Evolutionary conservation across 139 green algal species (phyloP).

Genomic region (Micractinium sp.): DNA sequence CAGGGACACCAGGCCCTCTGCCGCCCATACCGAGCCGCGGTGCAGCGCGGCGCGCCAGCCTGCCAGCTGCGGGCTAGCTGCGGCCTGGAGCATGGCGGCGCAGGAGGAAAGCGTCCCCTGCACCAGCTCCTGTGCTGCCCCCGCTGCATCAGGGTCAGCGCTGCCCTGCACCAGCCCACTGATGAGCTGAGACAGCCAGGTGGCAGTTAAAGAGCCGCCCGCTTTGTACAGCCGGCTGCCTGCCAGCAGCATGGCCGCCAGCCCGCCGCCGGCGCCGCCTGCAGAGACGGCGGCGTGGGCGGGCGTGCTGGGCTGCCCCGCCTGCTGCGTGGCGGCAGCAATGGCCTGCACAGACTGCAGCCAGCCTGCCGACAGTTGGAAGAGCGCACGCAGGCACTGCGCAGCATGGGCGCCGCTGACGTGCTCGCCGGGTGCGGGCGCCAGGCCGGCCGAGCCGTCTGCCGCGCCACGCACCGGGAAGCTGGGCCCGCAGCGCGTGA

Average conservation of each 20-base stretch:
- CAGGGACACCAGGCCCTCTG: constrained; percentile 17
- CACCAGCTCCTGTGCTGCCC: constrained; percentile 1
- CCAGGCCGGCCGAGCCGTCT: background rate
- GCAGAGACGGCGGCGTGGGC: background rate
- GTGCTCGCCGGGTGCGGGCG: background rate
- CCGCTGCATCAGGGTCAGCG: constrained; percentile 13
- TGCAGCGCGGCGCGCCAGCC: constrained; percentile 20
- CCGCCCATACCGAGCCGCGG: background rate
- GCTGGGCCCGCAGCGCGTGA: constrained; percentile 26
- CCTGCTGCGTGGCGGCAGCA: background rate
- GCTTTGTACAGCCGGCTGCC: constrained; percentile 11
- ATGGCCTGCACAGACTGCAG: background rate
- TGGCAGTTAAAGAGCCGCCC: constrained; percentile 25
- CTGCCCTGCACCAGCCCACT: background rate
- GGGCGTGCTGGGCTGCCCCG: constrained; percentile 11
- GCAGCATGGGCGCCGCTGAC: background rate
- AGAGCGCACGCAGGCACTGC: background rate
- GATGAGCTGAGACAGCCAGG: constrained; percentile 34
- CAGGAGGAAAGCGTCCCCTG: background rate
- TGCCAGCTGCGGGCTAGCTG: background rate
- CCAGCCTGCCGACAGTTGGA: constrained; percentile 16
- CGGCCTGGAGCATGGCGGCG: constrained; percentile 16
- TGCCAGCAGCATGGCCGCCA: background rate
- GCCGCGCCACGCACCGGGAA: constrained; percentile 9
- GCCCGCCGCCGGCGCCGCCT: background rate